These are phyloP conservation scores for Diaporthe sp. DNA, from an alignment of 2,329 filamentous ascomycete genomes.

Conservation along the genomic window DNA sequence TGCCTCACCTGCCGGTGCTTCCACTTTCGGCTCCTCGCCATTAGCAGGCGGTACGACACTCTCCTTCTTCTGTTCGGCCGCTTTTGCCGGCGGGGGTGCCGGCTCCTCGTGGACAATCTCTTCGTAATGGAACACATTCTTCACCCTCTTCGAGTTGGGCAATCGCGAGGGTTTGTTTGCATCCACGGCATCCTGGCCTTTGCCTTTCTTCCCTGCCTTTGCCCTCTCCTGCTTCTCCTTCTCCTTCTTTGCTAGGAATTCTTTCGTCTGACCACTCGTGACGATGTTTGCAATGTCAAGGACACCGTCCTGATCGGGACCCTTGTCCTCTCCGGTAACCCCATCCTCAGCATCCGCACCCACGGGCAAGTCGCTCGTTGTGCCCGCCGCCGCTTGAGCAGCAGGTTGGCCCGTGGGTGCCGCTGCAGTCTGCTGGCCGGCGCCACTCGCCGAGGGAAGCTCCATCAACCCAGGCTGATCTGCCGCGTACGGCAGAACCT, in stretches of 20 bases:
- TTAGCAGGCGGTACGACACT: conserved; percentile 19
- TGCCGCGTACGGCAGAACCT: conserved; percentile 71
- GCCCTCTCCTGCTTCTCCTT: conserved; percentile 80
- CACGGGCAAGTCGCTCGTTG: conserved; percentile 50
- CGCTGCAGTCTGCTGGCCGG: conserved; percentile 49
- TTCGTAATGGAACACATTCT: conserved; percentile 81
- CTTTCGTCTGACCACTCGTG: conserved; percentile 83
- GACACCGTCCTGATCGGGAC: conserved; percentile 75
- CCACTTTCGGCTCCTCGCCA: conserved; percentile 42
- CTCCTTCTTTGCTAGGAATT: conserved; percentile 87
- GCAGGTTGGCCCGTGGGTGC: conserved; percentile 43
- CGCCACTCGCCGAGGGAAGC: conserved; percentile 53
- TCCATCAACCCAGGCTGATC: conserved; percentile 62
- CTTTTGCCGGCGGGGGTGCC: conserved; percentile 50
- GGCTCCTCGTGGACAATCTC: conserved; percentile 72
- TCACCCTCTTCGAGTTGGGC: conserved; percentile 79
- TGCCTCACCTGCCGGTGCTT: conserved; percentile 38
- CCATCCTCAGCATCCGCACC: conserved; percentile 50
- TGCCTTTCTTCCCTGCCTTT: conserved; percentile 71
- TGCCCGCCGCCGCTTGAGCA: conserved; percentile 42
- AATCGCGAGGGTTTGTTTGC: conserved; percentile 70
- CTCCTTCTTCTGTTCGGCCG: conserved; percentile 34
- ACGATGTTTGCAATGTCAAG: conserved; percentile 89
- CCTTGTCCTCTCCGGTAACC: conserved; percentile 57
- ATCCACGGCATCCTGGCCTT: conserved; percentile 68